Conservation (phyloP, 2,329 filamentous ascomycete species). For the Nigrograna mackinnonii region DNA sequence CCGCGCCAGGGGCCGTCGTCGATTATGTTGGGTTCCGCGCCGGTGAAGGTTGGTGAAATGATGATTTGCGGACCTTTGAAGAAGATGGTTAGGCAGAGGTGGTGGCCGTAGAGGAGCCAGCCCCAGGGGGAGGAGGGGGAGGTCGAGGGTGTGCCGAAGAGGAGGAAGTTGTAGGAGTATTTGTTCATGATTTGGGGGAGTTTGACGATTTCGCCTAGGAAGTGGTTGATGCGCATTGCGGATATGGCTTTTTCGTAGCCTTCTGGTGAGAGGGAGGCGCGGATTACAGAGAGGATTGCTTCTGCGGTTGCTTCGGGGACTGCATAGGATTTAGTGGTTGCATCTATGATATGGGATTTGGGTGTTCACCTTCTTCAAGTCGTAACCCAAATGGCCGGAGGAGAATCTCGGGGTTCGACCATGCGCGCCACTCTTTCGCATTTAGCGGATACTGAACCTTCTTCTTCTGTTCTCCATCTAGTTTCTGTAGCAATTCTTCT, state of each 20-base stretch:
- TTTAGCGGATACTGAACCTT: slow-evolving; percentile 65
- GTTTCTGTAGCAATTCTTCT: slow-evolving; percentile 47
- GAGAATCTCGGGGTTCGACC: slow-evolving; percentile 75
- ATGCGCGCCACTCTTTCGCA: slow-evolving; percentile 72
- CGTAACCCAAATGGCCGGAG: slow-evolving; percentile 70
- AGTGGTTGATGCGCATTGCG: slow-evolving; percentile 76
- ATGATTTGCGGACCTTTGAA: slow-evolving; percentile 68
- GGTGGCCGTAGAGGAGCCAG: slow-evolving; percentile 77
- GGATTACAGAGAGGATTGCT: slow-evolving; percentile 59
- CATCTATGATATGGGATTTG: neutral
- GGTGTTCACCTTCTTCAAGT: slow-evolving; percentile 60
- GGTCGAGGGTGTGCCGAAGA: slow-evolving; percentile 67
- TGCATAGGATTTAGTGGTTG: slow-evolving; percentile 5
- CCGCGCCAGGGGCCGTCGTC: slow-evolving; percentile 66
- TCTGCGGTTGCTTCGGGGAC: slow-evolving; percentile 33
- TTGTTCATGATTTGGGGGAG: slow-evolving; percentile 70
- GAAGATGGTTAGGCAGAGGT: slow-evolving; percentile 74
- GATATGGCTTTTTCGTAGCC: slow-evolving; percentile 71
- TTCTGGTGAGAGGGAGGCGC: slow-evolving; percentile 65
- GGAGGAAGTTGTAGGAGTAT: slow-evolving; percentile 74
- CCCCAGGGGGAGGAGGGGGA: slow-evolving; percentile 64
- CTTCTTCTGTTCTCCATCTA: slow-evolving; percentile 55
- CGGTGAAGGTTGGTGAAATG: slow-evolving; percentile 75
- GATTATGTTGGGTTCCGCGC: slow-evolving; percentile 77
- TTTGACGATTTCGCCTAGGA: slow-evolving; percentile 70